Percentiles rank a stretch among this genome's conserved stretches.
These are phyloP conservation scores for Emergomyces africanus DNA, from an alignment of 2,329 filamentous ascomycete genomes.

Conservation along the genomic window DNA sequence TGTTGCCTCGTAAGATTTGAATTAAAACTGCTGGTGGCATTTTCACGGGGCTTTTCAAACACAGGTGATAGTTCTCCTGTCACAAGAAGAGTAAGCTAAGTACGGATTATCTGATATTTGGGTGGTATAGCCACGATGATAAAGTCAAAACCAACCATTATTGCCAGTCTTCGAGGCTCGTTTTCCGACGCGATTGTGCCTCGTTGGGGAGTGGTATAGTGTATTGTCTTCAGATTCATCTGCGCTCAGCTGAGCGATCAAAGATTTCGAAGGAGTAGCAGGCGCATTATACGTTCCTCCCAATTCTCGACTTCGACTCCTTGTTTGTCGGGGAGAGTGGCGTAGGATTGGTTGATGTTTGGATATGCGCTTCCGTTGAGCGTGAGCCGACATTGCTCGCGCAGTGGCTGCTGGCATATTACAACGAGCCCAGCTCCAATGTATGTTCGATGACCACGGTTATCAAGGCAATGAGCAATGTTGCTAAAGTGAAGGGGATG, in stretches of 20 bases:
- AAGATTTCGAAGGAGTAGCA: not conserved
- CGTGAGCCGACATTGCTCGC: not conserved
- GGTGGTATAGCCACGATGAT: not conserved
- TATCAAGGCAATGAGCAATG: not conserved
- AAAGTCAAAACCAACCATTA: not conserved
- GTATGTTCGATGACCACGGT: not conserved
- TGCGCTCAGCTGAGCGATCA: not conserved
- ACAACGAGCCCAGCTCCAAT: not conserved
- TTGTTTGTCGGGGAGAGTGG: not conserved
- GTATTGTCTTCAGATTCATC: not conserved
- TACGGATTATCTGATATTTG: too few relatives aligned
- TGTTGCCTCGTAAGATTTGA: constrained; percentile 1
- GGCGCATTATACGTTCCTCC: not conserved
- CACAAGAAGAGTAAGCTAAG: not conserved
- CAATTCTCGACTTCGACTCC: constrained; percentile 2
- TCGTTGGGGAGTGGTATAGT: not conserved
- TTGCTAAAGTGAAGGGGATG: not conserved
- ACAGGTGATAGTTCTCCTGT: not conserved
- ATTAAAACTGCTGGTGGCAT: not conserved
- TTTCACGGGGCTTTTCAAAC: not conserved
- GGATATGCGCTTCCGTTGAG: not conserved
- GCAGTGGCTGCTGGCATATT: not conserved
- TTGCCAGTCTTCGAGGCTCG: not conserved
- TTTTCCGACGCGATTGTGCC: not conserved
- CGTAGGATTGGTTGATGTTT: not conserved